Evolutionary conservation across 495 filamentous ascomycete species (phyloP), one percentile per base, ranked within the genome.

Genomic region (Penicillium pulvis): DNA sequence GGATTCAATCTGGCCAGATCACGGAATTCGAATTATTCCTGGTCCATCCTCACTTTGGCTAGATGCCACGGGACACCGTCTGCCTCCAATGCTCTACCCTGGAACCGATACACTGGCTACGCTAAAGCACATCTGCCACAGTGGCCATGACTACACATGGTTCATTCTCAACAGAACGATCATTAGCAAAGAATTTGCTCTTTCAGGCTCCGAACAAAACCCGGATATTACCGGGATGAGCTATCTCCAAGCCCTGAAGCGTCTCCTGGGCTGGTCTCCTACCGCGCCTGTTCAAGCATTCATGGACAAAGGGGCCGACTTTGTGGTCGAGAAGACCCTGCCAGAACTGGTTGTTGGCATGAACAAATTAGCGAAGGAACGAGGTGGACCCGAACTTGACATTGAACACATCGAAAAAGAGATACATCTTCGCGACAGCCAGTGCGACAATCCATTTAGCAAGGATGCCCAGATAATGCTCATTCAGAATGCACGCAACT

Each of bases 381-480:
- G 51, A 1, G 36, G 39, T 14, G 51, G 51, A 43, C 51, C 51
- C 16, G 39, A 26, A 9, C 33, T 53, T 30, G 36, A 53, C 20
- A 2, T 53, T 10, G 36, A 42, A 28, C 23, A 53, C 16, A 41
- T 53, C 6, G 35, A 53, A 17, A 19, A 43, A 16, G 35, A 53
- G 24, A 30, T 53, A 9, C 51, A 42, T 4, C 14, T 43, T 41
- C 51, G 51, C 16, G 51, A 53, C 44, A 42, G 20, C 3, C 51
- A 53, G 30, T 20, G 41, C 35, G 51, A 53, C 23, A 53, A 53
- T 12, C 6, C 35, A 28, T 53, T 24, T 23, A 53, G 19, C 51
- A 53, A 53, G n/a, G 51, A 53, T 53, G 51, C 51, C 3, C 51
- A 53, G 28, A 53, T 53, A 7, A 53, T 53, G 51, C 51, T 53